These are phyloP conservation scores for Goffeauzyma gilvescens DNA, from an alignment of 768 basidiomycete species.

Conservation along the genomic window DNA sequence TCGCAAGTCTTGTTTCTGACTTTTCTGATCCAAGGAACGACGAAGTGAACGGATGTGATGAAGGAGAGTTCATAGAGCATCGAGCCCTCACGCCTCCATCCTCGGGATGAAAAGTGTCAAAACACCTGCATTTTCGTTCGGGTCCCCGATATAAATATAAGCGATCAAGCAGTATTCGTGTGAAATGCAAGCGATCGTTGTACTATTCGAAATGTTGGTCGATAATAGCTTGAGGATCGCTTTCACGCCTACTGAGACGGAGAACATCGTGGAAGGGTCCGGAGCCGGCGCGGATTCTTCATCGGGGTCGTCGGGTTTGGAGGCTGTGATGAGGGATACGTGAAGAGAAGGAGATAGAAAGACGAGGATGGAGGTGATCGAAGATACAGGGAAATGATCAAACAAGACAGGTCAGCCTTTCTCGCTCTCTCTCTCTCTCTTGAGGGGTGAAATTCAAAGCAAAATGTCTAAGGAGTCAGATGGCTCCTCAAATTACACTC, in stretches of 20 bases:
- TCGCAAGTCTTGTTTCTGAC: too few species aligned
- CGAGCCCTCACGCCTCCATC: not conserved
- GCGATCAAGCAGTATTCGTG: constrained; percentile 29
- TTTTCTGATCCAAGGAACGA: too few species aligned
- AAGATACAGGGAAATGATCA: not conserved
- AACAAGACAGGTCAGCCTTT: not conserved
- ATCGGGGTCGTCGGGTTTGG: constrained; percentile 7
- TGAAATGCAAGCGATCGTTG: constrained; percentile 19
- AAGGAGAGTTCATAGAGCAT: too few species aligned
- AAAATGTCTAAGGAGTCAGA: too few species aligned
- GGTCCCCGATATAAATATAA: constrained; percentile 30
- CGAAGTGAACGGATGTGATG: too few species aligned
- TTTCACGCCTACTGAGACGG: constrained; percentile 20
- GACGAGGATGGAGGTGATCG: not conserved
- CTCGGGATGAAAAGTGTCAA: constrained; percentile 31
- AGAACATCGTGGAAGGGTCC: too few species aligned
- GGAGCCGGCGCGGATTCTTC: constrained; percentile 15
- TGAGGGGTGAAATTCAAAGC: too few species aligned
- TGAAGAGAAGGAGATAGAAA: not conserved
- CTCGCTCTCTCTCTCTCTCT: not conserved
- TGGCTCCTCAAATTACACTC: constrained; percentile 6
- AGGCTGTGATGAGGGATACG: not conserved
- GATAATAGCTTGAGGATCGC: constrained; percentile 28
- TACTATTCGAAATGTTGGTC: constrained; percentile 11
- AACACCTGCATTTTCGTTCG: constrained; percentile 27